These are phyloP conservation scores for Pilaira anomala DNA, from an alignment of 192 early-diverging fungal species.

Conservation along the genomic window DNA sequence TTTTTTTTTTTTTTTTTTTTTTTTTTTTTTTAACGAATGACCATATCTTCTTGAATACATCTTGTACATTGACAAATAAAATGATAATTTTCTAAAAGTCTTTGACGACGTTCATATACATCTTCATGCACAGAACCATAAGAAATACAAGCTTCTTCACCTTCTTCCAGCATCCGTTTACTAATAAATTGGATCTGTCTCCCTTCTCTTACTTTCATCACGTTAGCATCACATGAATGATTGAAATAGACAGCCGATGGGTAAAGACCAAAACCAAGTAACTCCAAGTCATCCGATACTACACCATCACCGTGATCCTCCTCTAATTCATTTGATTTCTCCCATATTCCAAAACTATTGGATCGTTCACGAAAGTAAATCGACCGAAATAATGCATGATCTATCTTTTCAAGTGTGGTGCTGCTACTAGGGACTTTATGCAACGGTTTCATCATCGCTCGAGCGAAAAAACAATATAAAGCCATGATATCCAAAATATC, in stretches of 20 bases:
- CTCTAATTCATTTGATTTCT: conserved; percentile 37
- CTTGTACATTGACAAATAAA: conserved; percentile 56
- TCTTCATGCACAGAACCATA: conserved; percentile 55
- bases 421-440: background rate
- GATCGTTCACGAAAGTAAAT: conserved; percentile 63
- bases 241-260: conserved; percentile 66
- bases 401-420: conserved; percentile 16
- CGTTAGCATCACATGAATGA: conserved; percentile 61
- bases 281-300: conserved; percentile 40
- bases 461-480: conserved; percentile 11
- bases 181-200: conserved; percentile 52
- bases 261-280: conserved; percentile 58
- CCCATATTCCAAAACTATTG: conserved; percentile 70
- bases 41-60: conserved; percentile 46
- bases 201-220: conserved; percentile 43
- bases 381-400: conserved; percentile 46
- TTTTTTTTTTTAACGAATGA: background rate
- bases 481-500: conserved; percentile 13
- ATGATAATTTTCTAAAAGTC: conserved; percentile 57
- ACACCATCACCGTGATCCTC: background rate
- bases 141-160: conserved; percentile 61
- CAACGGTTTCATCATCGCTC: background rate
- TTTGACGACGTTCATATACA: conserved; percentile 35
- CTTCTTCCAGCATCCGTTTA: conserved; percentile 36
- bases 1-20: conserved; percentile 4